Conservation (phyloP, 345 rosid species). For the Noccaea bulbosa region DNA sequence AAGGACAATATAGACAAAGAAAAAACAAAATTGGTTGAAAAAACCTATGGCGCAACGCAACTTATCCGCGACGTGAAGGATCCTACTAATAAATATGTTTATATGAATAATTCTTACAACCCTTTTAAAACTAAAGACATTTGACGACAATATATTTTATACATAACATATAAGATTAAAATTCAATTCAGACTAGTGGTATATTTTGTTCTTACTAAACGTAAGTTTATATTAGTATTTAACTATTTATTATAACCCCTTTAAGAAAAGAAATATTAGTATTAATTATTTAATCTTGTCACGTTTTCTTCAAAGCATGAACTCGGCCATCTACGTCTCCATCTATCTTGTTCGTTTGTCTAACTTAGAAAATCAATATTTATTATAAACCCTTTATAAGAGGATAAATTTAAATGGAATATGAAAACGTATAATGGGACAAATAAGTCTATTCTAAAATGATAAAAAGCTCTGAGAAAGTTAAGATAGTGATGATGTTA, state of each 20-base stretch:
- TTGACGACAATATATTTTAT: constrained; percentile 4
- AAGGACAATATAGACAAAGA: background rate
- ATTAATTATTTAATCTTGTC: constrained; percentile 12
- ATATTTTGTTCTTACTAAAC: background rate
- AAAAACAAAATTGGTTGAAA: background rate
- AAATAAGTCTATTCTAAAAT: constrained; percentile 39
- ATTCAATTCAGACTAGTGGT: constrained; percentile 34
- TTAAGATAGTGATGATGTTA: constrained; percentile 36
- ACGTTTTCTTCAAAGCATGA: constrained; percentile 39
- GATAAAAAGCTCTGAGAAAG: constrained; percentile 34
- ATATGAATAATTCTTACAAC: background rate
- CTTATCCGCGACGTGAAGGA: constrained; percentile 25
- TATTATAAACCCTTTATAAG: constrained; percentile 6
- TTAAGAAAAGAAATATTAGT: background rate
- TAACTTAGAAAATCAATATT: constrained; percentile 31
- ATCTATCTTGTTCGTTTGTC: constrained; percentile 32
- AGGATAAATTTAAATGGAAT: constrained; percentile 9
- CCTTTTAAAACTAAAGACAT: background rate
- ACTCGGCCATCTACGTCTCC: constrained; percentile 38
- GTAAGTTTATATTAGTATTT: background rate
- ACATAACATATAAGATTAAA: background rate
- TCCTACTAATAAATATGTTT: constrained; percentile 3
- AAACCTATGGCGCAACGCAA: background rate
- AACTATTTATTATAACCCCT: background rate
- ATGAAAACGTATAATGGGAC: constrained; percentile 37